Evolutionary conservation across 257 asterid species (phyloP).

Genomic region (Cinchona pubescens): DNA sequence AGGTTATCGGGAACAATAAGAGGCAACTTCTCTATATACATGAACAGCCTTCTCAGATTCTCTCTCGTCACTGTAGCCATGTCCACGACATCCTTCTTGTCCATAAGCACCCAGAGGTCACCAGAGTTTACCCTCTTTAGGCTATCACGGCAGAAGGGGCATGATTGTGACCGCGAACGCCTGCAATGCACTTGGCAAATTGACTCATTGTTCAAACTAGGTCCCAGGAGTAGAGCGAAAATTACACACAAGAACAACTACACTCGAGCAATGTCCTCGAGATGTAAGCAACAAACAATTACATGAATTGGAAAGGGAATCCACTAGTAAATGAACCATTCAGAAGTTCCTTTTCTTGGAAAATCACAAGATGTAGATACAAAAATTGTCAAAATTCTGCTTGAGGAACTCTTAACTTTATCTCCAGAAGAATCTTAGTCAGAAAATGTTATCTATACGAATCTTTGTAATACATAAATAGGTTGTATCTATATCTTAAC

Average conservation of each 20-base stretch:
- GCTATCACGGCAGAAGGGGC: slow-evolving; percentile 98
- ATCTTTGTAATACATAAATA: no score
- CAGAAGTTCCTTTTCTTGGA: not conserved
- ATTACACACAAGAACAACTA: not conserved
- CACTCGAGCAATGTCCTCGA: not conserved
- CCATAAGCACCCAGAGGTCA: slow-evolving; percentile 87
- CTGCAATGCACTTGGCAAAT: slow-evolving; percentile 36
- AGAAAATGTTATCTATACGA: not conserved
- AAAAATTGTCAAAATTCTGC: not conserved
- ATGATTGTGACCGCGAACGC: slow-evolving; percentile 87
- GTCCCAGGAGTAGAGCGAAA: not conserved
- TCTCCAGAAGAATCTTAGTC: not conserved
- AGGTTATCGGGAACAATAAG: slow-evolving; percentile 70
- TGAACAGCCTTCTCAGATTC: slow-evolving; percentile 83
- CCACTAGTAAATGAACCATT: not conserved
- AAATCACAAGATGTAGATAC: not conserved
- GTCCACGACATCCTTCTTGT: slow-evolving; percentile 64
- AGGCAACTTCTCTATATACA: slow-evolving; percentile 83
- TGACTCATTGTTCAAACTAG: not conserved
- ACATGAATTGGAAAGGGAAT: not conserved
- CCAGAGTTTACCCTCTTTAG: slow-evolving; percentile 76
- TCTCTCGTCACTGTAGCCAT: slow-evolving; percentile 68
- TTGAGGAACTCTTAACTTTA: not conserved
- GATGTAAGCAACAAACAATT: not conserved
- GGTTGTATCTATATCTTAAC: not conserved